Percentiles rank a stretch among this genome's conserved stretches.
These are phyloP conservation scores for Sphagnum tenellum DNA, from an alignment of 225 moss, liverwort and hornwort genomes.

Conservation along the genomic window DNA sequence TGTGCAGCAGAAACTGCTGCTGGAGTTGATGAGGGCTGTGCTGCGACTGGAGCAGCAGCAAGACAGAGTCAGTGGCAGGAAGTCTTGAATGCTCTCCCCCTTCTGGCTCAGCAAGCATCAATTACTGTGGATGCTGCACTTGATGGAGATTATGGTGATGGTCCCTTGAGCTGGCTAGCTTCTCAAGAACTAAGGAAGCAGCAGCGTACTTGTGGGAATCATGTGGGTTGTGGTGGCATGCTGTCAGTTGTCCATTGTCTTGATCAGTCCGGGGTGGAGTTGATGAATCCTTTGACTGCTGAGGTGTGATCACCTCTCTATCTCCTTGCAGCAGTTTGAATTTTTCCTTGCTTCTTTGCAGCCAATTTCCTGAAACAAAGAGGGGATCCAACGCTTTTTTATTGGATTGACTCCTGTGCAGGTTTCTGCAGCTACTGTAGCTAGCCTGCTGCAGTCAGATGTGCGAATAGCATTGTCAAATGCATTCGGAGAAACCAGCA, in stretches of 20 bases:
- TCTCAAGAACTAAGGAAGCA: conserved; percentile 59
- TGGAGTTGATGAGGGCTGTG: conserved; percentile 16
- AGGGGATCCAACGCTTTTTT: too few species aligned
- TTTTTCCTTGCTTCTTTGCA: background rate
- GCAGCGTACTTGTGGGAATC: conserved; percentile 45
- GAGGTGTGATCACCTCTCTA: conserved; percentile 30
- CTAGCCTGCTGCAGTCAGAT: conserved; percentile 82
- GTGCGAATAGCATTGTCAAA: conserved; percentile 69
- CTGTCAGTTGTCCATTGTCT: conserved; percentile 63
- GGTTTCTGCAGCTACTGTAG: conserved; percentile 82
- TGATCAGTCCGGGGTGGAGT: conserved; percentile 84
- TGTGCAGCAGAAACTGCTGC: background rate
- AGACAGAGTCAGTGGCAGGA: conserved; percentile 60
- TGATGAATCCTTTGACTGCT: conserved; percentile 73
- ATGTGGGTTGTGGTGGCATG: conserved; percentile 63
- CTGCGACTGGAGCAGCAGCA: conserved; percentile 6
- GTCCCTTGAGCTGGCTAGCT: conserved; percentile 83
- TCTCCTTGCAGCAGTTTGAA: background rate
- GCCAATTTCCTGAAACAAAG: background rate
- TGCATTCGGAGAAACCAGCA: conserved; percentile 71
- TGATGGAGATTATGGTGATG: conserved; percentile 82
- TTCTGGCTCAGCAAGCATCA: conserved; percentile 92
- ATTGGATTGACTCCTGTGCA: conserved; percentile 6
- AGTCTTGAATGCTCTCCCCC: conserved; percentile 68
- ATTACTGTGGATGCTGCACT: conserved; percentile 67